phyloP scores from a whole-genome alignment of 495 filamentous ascomycete species.

The Aspergillus homomorphus region DNA sequence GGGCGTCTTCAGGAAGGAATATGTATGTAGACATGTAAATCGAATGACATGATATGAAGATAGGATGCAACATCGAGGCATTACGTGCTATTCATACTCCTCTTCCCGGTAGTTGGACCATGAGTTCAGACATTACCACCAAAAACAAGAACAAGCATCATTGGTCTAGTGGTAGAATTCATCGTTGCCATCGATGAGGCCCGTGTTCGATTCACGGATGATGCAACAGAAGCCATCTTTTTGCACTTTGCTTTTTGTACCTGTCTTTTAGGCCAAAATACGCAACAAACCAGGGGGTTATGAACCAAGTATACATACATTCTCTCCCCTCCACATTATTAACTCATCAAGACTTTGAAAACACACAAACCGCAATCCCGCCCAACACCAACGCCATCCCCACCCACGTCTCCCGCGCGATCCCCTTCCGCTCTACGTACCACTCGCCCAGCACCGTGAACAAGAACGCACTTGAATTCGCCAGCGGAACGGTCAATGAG shows the following conservation, averaged over 20 bases:
- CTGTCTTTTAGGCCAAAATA: no score
- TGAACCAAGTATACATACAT: no score
- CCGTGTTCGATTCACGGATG: constrained; percentile 59
- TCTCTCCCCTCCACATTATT: no score
- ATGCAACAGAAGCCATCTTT: constrained; percentile 36
- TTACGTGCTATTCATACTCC: no score
- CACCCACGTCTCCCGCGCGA: constrained; percentile 83
- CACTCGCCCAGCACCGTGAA: constrained; percentile 95
- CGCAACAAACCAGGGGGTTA: no score
- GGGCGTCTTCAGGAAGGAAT: no score
- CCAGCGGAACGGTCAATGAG: constrained; percentile 90
- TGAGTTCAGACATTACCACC: not conserved
- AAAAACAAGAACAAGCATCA: constrained; percentile 33
- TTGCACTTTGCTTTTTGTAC: not conserved
- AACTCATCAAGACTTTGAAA: constrained; percentile 53
- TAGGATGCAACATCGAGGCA: no score
- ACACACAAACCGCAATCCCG: constrained; percentile 85
- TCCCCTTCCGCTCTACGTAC: constrained; percentile 89
- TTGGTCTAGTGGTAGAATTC: constrained; percentile 61
- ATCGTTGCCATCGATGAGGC: constrained; percentile 59
- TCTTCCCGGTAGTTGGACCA: not conserved
- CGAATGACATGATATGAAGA: no score
- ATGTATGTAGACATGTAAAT: no score
- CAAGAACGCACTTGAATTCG: constrained; percentile 89
- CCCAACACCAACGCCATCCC: constrained; percentile 78